Percentiles rank a stretch among this genome's conserved stretches.
phyloP scores from a whole-genome alignment of 2,329 filamentous ascomycete species.

The Torrubiella hemipterigena region DNA sequence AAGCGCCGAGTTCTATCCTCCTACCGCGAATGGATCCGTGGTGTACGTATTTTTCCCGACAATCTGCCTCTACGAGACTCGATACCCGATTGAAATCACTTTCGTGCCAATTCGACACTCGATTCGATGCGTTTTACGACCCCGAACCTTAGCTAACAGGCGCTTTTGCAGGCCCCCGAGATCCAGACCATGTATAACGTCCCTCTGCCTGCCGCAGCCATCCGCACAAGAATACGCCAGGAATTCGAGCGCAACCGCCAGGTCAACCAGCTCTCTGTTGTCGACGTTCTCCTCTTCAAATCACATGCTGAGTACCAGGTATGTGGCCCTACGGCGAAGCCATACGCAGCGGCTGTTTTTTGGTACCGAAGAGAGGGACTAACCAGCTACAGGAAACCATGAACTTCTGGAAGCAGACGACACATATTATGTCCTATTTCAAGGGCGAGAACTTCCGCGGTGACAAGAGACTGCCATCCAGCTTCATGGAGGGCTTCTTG shows the following conservation, averaged over 20 bases:
- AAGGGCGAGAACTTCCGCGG: slow-evolving; percentile 68
- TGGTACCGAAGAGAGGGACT: not conserved
- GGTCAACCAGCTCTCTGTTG: slow-evolving; percentile 75
- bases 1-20: slow-evolving; percentile 74
- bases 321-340: slow-evolving; percentile 13
- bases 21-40: slow-evolving; percentile 92
- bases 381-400: slow-evolving; percentile 64
- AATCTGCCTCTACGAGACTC: slow-evolving; percentile 5
- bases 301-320: slow-evolving; percentile 94
- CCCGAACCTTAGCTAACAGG: slow-evolving; percentile 7
- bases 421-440: slow-evolving; percentile 96
- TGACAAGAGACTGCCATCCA: slow-evolving; percentile 67
- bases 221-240: slow-evolving; percentile 89
- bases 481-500: slow-evolving; percentile 89
- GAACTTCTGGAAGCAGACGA: slow-evolving; percentile 98
- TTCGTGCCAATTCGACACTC: no score
- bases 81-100: no score
- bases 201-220: slow-evolving; percentile 71
- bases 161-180: slow-evolving; percentile 77
- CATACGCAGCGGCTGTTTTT: not conserved
- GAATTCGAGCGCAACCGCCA: slow-evolving; percentile 95
- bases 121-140: no score
- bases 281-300: slow-evolving; percentile 84
- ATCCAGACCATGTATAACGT: slow-evolving; percentile 97
- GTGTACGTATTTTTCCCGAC: slow-evolving; percentile 68